Evolutionary conservation across 1,139 yeast genomes (phyloP), one percentile per base, ranked within the genome.

Genomic region (Pichia sp.): DNA sequence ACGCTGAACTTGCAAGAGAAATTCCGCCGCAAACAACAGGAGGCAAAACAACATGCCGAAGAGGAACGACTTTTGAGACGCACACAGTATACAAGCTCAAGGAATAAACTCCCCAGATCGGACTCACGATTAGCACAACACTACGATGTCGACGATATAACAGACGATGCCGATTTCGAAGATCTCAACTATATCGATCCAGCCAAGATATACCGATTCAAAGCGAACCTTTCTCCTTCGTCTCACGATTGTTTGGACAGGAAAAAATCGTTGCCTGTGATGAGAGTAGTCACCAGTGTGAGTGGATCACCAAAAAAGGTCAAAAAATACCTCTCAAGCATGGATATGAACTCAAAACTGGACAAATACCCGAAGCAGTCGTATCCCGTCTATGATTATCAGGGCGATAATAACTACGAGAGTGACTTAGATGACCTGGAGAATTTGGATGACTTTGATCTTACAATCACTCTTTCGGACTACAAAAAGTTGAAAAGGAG

Each of bases 401-500:
- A 16, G 6, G 30, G 20, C 9, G 12, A 10, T 8, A 29, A 42
- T 6, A 16, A 8, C 17, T n/a, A n/a, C 17, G 41, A 14, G 16
- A 20, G 17, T 38, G 41, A 38, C 4, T 14, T 42, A 12, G 46
- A 42, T 14, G 46, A 42, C 3, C 46, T 42, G n/a, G 46, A 42
- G 9, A 16, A 29, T 7, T 17, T 42, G 20, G 46, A 42, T 42
- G 46, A 66, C 51, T 51, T 61, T 48, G 65, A 63, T 51, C 44
- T 64, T 27, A 65, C 69, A 10, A 61, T 65, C 8, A 65, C 69
- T 0, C 53, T 64, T 10, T 50, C 65, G 0, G 67, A 67, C 52
- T 61, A 61, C 52, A 58, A 60, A 40, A 62, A 59, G 34, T 46
- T 61, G 27, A 60, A 63, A 51, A 58, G 62, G 33, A 64, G 63